Percentiles rank a stretch among this genome's conserved stretches.
Evolutionary conservation across 2,329 filamentous ascomycete species (phyloP).

Genomic region (Pseudogymnoascus sp.): DNA sequence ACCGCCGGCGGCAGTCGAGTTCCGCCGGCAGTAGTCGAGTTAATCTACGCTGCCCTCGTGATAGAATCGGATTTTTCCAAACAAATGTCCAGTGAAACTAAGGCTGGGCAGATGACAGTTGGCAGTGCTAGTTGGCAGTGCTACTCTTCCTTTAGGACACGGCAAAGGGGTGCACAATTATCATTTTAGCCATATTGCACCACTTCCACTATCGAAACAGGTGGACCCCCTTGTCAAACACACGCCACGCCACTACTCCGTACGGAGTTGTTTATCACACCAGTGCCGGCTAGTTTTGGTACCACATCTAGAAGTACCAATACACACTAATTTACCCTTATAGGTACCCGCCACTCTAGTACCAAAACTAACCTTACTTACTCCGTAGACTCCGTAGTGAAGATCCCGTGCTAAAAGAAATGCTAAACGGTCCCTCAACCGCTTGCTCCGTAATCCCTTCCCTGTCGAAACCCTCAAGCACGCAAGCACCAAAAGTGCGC

Average conservation of each 20-base stretch:
- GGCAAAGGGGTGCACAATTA: no score
- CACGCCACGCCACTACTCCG: not conserved
- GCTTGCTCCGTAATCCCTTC: not conserved
- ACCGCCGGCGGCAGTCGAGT: no score
- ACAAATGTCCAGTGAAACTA: no score
- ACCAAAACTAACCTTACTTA: not conserved
- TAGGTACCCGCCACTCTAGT: not conserved
- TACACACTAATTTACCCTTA: not conserved
- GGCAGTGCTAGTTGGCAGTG: no score
- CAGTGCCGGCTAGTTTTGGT: not conserved
- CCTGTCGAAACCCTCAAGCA: not conserved
- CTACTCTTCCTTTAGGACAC: no score
- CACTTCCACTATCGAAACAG: not conserved
- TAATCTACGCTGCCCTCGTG: no score
- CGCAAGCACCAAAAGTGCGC: not conserved
- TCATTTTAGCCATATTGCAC: not conserved
- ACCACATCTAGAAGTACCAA: not conserved
- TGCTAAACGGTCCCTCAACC: not conserved
- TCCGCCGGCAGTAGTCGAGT: no score
- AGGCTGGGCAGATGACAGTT: no score
- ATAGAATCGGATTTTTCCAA: no score
- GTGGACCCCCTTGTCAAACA: not conserved
- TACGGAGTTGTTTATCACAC: not conserved
- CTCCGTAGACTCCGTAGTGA: not conserved
- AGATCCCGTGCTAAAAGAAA: not conserved